Evolutionary conservation across 75 land plant species (phyloP).

Genomic region (Azolla pinnata): DNA sequence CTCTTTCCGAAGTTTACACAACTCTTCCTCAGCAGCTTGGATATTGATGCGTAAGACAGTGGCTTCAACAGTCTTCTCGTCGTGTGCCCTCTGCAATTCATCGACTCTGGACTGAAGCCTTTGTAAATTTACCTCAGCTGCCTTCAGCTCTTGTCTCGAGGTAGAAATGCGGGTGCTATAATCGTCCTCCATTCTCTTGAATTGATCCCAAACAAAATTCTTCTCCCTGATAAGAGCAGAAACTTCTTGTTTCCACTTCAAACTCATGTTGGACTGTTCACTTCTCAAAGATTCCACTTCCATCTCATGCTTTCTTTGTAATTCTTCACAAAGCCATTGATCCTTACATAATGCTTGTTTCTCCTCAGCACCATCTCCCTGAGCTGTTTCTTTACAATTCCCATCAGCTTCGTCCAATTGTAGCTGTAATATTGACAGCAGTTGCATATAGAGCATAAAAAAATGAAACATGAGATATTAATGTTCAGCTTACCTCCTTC

Average conservation of each 20-base stretch:
- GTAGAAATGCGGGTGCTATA: constrained; percentile 20
- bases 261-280: constrained; percentile 19
- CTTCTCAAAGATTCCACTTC: constrained; percentile 34
- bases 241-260: constrained; percentile 37
- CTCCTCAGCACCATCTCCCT: too few relatives aligned
- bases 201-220: constrained; percentile 69
- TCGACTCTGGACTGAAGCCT: constrained; percentile 28
- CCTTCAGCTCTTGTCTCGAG: constrained; percentile 25
- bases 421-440: not conserved
- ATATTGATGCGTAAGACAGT: constrained; percentile 5
- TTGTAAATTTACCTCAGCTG: constrained; percentile 22
- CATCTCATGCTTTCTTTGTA: constrained; percentile 1
- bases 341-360: too few relatives aligned
- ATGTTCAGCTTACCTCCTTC: constrained; percentile 16
- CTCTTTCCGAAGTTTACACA: not conserved
- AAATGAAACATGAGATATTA: not conserved
- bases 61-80: constrained; percentile 33
- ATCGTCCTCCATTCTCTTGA: constrained; percentile 45
- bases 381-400: too few relatives aligned
- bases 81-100: constrained; percentile 27
- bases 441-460: not conserved
- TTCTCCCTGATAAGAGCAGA: constrained; percentile 49
- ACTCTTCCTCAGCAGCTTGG: constrained; percentile 6
- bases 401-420: too few relatives aligned
- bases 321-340: too few relatives aligned